A percentile compares a stretch with the other conserved stretches of the same genome.
phyloP scores from a whole-genome alignment of 140 eudicot genomes.

The Eryngium alpinum region DNA sequence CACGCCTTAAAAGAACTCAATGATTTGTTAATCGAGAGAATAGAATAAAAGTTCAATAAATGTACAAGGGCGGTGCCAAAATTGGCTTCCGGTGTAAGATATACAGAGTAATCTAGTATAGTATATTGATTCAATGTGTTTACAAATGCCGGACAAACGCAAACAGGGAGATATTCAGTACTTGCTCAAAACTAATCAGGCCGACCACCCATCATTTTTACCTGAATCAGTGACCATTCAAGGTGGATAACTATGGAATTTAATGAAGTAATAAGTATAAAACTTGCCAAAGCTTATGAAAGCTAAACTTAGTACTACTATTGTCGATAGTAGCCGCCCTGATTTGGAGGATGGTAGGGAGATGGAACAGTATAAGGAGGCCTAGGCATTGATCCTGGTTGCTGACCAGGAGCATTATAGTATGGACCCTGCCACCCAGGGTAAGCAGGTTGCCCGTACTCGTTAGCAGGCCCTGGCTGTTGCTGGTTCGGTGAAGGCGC shows the following conservation, averaged over 20 bases:
- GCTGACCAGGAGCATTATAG: conserved; percentile 72
- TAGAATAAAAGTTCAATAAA: too few species aligned
- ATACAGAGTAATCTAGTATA: not conserved
- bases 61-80: not conserved
- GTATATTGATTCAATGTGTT: not conserved
- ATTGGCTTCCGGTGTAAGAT: not conserved
- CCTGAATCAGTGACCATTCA: not conserved
- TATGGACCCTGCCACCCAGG: conserved; percentile 95
- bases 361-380: conserved; percentile 77
- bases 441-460: conserved; percentile 93
- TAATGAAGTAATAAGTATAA: not conserved
- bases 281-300: not conserved
- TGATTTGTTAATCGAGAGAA: not conserved
- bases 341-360: conserved; percentile 80
- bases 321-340: conserved; percentile 75
- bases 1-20: not conserved
- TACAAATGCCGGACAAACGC: not conserved
- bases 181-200: too few species aligned
- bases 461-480: conserved; percentile 51
- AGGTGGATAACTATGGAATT: not conserved
- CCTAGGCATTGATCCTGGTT: conserved; percentile 68
- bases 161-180: not conserved
- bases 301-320: not conserved
- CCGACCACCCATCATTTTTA: not conserved
- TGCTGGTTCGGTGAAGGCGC: conserved; percentile 48